Conservation (phyloP, 352 stramenopile genomes). For the Aphanomyces euteiches region DNA sequence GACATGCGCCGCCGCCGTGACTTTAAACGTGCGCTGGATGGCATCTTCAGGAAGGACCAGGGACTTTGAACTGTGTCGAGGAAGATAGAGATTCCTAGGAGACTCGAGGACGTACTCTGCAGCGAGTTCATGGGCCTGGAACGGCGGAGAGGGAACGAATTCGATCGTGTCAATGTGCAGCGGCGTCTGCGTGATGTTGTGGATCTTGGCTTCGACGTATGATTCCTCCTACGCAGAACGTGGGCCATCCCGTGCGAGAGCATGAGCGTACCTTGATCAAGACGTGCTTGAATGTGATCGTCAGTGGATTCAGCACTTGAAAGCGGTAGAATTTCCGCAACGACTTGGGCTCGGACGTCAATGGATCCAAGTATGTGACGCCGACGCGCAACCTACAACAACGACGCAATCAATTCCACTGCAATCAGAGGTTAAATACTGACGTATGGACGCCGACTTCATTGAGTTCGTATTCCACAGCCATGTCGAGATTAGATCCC, state of each 20-base stretch:
- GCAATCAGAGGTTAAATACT: not conserved
- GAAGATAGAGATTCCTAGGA: not conserved
- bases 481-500: conserved; percentile 85
- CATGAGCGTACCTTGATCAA: conserved; percentile 24
- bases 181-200: conserved; percentile 76
- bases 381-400: conserved; percentile 58
- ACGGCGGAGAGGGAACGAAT: conserved; percentile 61
- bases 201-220: conserved; percentile 75
- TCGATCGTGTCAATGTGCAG: conserved; percentile 79
- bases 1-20: conserved; percentile 6
- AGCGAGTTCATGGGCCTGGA: conserved; percentile 44
- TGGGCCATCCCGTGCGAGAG: not conserved
- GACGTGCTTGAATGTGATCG: conserved; percentile 81
- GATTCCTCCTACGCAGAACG: conserved; percentile 37
- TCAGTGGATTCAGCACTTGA: conserved; percentile 84
- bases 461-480: conserved; percentile 86
- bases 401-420: not conserved
- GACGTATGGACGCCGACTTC: conserved; percentile 85
- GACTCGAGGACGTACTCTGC: conserved; percentile 2
- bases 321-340: conserved; percentile 91
- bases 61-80: not conserved
- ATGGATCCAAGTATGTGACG: conserved; percentile 67
- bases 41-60: conserved; percentile 56
- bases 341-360: conserved; percentile 76
- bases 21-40: conserved; percentile 65